These are phyloP conservation scores for Solanum etuberosum DNA, from an alignment of 257 asterid species.

Conservation along the genomic window DNA sequence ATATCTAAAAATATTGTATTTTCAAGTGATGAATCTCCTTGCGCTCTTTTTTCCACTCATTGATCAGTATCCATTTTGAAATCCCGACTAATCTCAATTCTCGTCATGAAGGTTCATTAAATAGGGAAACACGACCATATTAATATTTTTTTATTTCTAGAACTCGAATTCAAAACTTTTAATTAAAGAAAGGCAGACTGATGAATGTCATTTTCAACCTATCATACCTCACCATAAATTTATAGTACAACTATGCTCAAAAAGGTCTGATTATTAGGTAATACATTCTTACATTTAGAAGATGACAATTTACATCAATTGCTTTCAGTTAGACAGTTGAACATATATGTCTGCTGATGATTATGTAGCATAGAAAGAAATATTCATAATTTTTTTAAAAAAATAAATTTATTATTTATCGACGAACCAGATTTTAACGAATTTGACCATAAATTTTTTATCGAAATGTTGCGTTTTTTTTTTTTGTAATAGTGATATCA, in stretches of 20 bases:
- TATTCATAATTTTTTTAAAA: not conserved
- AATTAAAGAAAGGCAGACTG: not conserved
- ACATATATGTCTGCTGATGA: not conserved
- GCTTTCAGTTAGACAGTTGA: not conserved
- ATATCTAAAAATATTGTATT: not conserved
- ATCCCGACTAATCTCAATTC: not conserved
- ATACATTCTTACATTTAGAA: not conserved
- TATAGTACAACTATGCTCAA: not conserved
- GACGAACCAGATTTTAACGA: not conserved
- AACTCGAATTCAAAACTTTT: not conserved
- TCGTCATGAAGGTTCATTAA: not conserved
- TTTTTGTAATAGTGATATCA: not conserved
- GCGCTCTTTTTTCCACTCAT: rapidly evolving
- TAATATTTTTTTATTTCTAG: not conserved
- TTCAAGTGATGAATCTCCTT: not conserved
- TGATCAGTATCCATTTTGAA: not conserved
- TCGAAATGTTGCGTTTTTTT: too few species aligned
- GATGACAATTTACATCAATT: not conserved
- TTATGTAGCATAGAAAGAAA: not conserved
- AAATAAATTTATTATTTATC: too few species aligned
- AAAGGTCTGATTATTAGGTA: not conserved
- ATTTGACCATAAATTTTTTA: too few species aligned
- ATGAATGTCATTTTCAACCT: not conserved
- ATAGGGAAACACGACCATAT: not conserved
- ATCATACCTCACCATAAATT: not conserved